Percentiles rank a stretch among this genome's conserved stretches.
Evolutionary conservation across 2,329 filamentous ascomycete genomes (phyloP).

Genomic region (Lachnellula cervina): DNA sequence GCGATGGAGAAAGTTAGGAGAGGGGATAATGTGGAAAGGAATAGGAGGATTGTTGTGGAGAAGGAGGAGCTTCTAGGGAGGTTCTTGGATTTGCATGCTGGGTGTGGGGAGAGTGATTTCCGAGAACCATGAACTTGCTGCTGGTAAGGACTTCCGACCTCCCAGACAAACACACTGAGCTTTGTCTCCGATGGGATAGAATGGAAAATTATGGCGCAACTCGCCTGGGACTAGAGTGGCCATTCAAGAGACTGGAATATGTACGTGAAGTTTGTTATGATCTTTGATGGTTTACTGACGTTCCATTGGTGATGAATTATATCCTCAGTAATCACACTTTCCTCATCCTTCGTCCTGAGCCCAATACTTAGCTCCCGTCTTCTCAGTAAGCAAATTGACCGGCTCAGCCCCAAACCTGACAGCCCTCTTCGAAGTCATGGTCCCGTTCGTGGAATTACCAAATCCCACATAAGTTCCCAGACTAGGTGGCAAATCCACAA

Average conservation of each 20-base stretch:
- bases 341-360: constrained; percentile 11
- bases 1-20: constrained; percentile 5
- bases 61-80: constrained; percentile 2
- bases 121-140: not conserved
- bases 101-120: not conserved
- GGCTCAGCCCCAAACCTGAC: constrained; percentile 11
- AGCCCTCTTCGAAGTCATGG: constrained; percentile 13
- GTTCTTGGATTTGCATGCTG: constrained; percentile 12
- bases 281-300: not conserved
- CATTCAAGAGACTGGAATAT: not conserved
- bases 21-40: constrained; percentile 9
- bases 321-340: not conserved
- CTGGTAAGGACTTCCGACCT: not conserved
- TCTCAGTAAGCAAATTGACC: constrained; percentile 6
- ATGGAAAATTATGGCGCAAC: not conserved
- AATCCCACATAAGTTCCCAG: constrained; percentile 25
- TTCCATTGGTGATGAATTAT: not conserved
- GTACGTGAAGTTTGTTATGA: not conserved
- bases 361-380: constrained; percentile 23
- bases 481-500: constrained; percentile 59
- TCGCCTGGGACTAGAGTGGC: not conserved
- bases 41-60: constrained; percentile 5
- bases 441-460: constrained; percentile 16
- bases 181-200: not conserved
- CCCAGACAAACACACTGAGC: not conserved